Conservation (phyloP, 1,284 basidiomycete species). For the Trichosporon coremiiforme region DNA sequence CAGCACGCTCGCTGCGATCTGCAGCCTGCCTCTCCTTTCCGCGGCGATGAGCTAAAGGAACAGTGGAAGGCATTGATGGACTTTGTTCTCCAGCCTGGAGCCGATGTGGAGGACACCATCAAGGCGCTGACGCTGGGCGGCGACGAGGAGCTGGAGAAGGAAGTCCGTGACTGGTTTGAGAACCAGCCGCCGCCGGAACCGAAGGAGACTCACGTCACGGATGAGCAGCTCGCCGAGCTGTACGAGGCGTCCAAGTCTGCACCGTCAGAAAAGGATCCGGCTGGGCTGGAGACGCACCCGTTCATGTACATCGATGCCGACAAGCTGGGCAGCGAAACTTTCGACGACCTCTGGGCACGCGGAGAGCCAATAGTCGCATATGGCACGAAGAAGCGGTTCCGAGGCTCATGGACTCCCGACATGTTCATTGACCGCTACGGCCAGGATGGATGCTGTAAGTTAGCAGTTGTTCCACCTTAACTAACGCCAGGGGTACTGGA, state of each 20-base stretch:
- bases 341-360: constrained; percentile 69
- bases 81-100: constrained; percentile 39
- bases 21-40: constrained; percentile 77
- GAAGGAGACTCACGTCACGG: neutral
- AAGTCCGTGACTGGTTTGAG: constrained; percentile 22
- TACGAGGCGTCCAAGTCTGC: constrained; percentile 33
- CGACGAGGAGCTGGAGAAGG: constrained; percentile 30
- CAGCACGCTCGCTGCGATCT: constrained; percentile 60
- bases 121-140: constrained; percentile 36
- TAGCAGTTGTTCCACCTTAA: constrained; percentile 25
- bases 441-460: constrained; percentile 63
- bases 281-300: constrained; percentile 40
- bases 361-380: constrained; percentile 78
- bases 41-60: constrained; percentile 65
- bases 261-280: constrained; percentile 39
- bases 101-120: constrained; percentile 35
- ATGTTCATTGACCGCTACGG: constrained; percentile 74
- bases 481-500: constrained; percentile 65
- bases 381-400: constrained; percentile 65
- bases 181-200: neutral
- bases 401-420: constrained; percentile 75
- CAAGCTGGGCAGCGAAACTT: constrained; percentile 65
- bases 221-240: constrained; percentile 28
- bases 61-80: constrained; percentile 48
- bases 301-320: constrained; percentile 59